Evolutionary conservation across 2,329 filamentous ascomycete genomes (phyloP), one percentile per base, ranked within the genome.

Genomic region (Sporothrix euskadiensis): DNA sequence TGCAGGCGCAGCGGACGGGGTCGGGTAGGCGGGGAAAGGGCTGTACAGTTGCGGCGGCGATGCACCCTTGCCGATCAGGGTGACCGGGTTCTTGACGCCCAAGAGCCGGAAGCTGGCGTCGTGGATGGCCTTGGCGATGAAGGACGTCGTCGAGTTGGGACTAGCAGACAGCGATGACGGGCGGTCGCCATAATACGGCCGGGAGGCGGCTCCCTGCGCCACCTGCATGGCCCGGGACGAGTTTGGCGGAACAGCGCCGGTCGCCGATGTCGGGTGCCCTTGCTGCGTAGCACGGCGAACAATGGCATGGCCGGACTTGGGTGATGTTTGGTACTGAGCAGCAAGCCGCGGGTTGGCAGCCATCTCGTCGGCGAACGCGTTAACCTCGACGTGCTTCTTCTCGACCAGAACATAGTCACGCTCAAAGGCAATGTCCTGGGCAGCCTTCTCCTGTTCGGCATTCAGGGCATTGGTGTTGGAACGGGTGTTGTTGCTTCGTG

Each of bases 371-470:
- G 96, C 96, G 78, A 99, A 92, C 2, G 96, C 96, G 81, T 99
- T 98, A 69, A 99, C 95, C 81, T 98, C 95, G 12, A 99, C 94
- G 26, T 94, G 92, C 76, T 92, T 90, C 84, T 98, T 97, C 83
- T 99, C 96, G 14, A 99, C 93, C 35, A 98, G 87, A 26, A 99
- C 95, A 78, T 98, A 99, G 77, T 98, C 96, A 76, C 95, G 90
- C 80, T 97, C 94, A 78, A 97, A 92, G 0, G 92, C 92, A 68
- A 97, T 90, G 76, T 98, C 95, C 78, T 97, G 93, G 2, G 93
- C 94, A 3, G 91, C 92, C 79, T 85, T 88, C 78, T 92, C 90
- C 74, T 90, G 89, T 76, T 92, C 91, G 73, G 82, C 82, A 26
- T 68, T 30, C 3, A 32, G 19, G 14, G 52, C 52, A 30, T 26